Conservation (phyloP, 768 basidiomycete species). For the Royoungia palumana region DNA sequence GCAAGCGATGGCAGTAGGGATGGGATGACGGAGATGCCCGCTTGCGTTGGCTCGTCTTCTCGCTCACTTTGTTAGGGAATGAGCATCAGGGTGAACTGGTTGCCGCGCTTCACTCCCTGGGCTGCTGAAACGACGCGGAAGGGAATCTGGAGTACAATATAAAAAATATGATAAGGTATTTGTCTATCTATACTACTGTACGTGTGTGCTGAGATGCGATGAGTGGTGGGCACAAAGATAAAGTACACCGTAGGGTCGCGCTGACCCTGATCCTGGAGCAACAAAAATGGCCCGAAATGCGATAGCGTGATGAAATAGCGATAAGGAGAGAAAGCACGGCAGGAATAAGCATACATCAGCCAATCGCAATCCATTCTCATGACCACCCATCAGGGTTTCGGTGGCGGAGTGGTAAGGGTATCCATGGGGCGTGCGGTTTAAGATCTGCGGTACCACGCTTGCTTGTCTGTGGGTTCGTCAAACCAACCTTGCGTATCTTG, state of each 20-base stretch:
- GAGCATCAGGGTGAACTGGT: conserved; percentile 4
- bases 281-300: neutral
- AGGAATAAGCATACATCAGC: conserved; percentile 1
- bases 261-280: conserved; percentile 19
- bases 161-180: neutral
- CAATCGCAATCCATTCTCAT: conserved; percentile 21
- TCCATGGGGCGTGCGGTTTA: conserved; percentile 27
- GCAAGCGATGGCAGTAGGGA: neutral
- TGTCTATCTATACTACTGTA: conserved; percentile 11
- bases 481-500: conserved; percentile 44
- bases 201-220: conserved; percentile 12
- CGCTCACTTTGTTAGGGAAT: neutral
- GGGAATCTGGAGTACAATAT: conserved; percentile 6
- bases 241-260: conserved; percentile 5
- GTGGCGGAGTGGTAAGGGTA: conserved; percentile 40
- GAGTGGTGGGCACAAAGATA: conserved; percentile 2
- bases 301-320: neutral
- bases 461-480: conserved; percentile 30
- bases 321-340: conserved; percentile 10
- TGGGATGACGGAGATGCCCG: conserved; percentile 7
- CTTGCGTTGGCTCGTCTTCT: neutral
- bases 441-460: conserved; percentile 11
- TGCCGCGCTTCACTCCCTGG: neutral
- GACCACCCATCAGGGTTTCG: conserved; percentile 40
- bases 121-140: conserved; percentile 4